Evolutionary conservation across 805 yeast genomes (phyloP).

Genomic region (Yamadazyma olivae): DNA sequence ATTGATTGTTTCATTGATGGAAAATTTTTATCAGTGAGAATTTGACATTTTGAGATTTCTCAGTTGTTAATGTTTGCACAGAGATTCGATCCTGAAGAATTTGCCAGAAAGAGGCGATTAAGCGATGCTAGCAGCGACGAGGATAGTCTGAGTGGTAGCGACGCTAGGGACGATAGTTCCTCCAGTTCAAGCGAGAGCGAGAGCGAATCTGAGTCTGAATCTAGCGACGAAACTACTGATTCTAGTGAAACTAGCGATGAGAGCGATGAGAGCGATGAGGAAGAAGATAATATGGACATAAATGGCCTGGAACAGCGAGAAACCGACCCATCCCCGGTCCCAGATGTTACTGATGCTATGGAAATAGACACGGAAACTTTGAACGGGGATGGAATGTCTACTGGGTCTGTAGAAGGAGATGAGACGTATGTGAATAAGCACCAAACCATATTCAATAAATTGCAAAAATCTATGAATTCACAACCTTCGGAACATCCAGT

Average conservation of each 20-base stretch:
- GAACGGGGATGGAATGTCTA: too few relatives aligned
- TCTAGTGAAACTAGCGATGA: slow-evolving; percentile 6
- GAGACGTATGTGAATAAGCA: slow-evolving; percentile 37
- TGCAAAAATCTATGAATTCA: slow-evolving; percentile 4
- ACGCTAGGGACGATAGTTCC: slow-evolving; percentile 6
- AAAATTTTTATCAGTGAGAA: background rate
- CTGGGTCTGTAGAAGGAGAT: background rate
- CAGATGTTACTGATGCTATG: background rate
- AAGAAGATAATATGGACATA: background rate
- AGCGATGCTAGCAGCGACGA: slow-evolving; percentile 6
- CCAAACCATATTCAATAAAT: slow-evolving; percentile 46
- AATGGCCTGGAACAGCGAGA: background rate
- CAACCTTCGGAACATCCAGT: slow-evolving; percentile 2
- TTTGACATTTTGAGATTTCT: background rate
- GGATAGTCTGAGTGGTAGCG: slow-evolving; percentile 10
- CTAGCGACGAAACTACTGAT: slow-evolving; percentile 7
- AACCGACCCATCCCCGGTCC: background rate
- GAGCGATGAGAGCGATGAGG: slow-evolving; percentile 14
- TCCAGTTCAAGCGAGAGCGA: slow-evolving; percentile 4
- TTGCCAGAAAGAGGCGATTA: slow-evolving; percentile 5
- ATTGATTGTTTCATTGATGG: slow-evolving; percentile 37
- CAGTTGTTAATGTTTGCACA: slow-evolving; percentile 11
- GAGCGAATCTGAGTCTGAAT: slow-evolving; percentile 1
- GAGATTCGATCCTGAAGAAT: slow-evolving; percentile 14
- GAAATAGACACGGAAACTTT: too few relatives aligned